phyloP scores from a whole-genome alignment of 352 stramenopile species.

The Phytophthora parvispora region DNA sequence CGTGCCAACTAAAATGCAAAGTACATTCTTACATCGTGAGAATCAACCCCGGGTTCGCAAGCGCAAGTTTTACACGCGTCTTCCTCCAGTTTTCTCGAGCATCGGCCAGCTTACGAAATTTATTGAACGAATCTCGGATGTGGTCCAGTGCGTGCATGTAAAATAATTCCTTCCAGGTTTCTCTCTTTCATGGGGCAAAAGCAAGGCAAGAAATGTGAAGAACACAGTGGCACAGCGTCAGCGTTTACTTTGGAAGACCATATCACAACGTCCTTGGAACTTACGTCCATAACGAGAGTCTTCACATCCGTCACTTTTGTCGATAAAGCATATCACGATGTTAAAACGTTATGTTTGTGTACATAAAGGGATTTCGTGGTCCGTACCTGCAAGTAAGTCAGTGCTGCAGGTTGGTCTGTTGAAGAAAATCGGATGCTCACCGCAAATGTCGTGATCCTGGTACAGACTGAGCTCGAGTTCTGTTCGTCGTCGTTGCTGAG shows the following conservation, averaged over 20 bases:
- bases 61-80: conserved; percentile 76
- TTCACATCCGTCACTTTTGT: conserved; percentile 79
- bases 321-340: not conserved
- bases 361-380: not conserved
- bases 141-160: conserved; percentile 80
- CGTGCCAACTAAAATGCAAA: too few species aligned
- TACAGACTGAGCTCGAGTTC: conserved; percentile 83
- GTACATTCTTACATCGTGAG: conserved; percentile 80
- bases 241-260: too few species aligned
- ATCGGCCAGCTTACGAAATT: conserved; percentile 70
- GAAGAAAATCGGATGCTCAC: conserved; percentile 74
- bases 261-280: too few species aligned
- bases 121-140: conserved; percentile 62
- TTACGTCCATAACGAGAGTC: conserved; percentile 83
- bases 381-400: conserved; percentile 65
- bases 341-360: not conserved
- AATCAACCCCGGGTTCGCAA: conserved; percentile 73
- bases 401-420: conserved; percentile 69
- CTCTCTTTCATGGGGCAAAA: conserved; percentile 43
- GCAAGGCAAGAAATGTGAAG: not conserved
- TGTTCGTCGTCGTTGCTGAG: conserved; percentile 50
- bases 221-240: not conserved
- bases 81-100: conserved; percentile 83
- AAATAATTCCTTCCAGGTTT: conserved; percentile 86
- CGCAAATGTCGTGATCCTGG: conserved; percentile 86